Conservation (phyloP, 2,329 filamentous ascomycete species). For the Dothideomycetidae sp. region DNA sequence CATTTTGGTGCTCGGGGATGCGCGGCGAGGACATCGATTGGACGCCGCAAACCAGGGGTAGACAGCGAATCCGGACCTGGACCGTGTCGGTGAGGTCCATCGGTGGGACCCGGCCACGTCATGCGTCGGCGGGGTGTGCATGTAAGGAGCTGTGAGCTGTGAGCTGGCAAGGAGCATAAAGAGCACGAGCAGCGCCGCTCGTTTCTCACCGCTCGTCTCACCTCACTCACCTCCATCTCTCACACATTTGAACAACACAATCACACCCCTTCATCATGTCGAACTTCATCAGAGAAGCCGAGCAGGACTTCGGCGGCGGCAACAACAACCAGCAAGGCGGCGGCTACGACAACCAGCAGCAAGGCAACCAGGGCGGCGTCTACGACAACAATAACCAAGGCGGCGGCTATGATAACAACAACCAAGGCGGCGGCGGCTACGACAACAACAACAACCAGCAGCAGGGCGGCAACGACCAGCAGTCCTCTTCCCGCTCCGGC, state of each 20-base stretch:
- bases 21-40: too few relatives aligned
- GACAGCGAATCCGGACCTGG: too few relatives aligned
- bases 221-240: neutral
- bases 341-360: neutral
- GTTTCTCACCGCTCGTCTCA: too few relatives aligned
- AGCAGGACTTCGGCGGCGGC: conserved; percentile 6
- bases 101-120: too few relatives aligned
- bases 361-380: conserved; percentile 1
- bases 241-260: neutral
- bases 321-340: conserved; percentile 8
- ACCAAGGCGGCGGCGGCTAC: neutral
- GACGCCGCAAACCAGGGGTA: too few relatives aligned
- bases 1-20: too few relatives aligned
- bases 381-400: conserved; percentile 7
- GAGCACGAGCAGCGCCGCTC: too few relatives aligned
- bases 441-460: conserved; percentile 7
- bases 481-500: neutral
- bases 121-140: too few relatives aligned
- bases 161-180: too few relatives aligned
- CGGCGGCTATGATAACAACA: neutral
- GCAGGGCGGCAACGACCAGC: conserved; percentile 1
- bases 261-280: conserved; percentile 4
- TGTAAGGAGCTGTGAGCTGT: too few relatives aligned
- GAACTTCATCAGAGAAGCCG: conserved; percentile 6
- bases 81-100: too few relatives aligned